Evolutionary conservation across 2,329 filamentous ascomycete genomes (phyloP), one percentile per base, ranked within the genome.

Genomic region (Aspergillus novofumigatus): DNA sequence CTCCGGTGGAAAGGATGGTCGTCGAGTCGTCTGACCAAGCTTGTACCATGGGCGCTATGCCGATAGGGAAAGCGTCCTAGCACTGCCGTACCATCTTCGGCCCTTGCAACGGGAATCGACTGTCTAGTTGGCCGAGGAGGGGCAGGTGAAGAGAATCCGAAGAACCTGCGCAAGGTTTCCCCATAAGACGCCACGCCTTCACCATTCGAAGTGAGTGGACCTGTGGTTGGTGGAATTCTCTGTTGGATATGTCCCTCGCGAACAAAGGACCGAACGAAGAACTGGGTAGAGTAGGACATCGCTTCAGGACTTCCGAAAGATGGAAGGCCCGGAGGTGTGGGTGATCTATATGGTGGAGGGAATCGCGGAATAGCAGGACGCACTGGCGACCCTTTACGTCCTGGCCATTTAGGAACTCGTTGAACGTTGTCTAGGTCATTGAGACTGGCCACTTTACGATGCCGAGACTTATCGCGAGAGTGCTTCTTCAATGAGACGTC

Each of bases 311-410:
- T 73, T 25, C 75, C 75, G 58, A 78, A 78, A 1, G 75, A 74
- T 5, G 77, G 77, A 42, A 80, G 63, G 0, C 77, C 77, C 1
- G 76, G 75, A 21, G 77, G 77, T 3, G 77, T 80, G 3, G 72
- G 71, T 20, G 65, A 59, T 58, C 77, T 67, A 29, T 64, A 56
- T 11, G 75, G 76, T 29, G 77, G 75, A 54, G 74, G 69, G 55
- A 68, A 72, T 51, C 57, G 61, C 29, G 76, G 76, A 25, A 70
- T 62, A 35, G 64, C 56, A 28, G 70, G 69, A 35, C 63, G 65
- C 23, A 67, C 66, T n/a, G 71, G 71, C 17, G 68, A 69, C 23
- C 56, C 50, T 17, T 64, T 20, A 28, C 62, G 65, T 47, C 44
- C 57, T 7, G 67, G 63, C 69, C 66, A 71, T 47, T 57, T 58